A percentile compares a stretch with the other conserved stretches of the same genome.
phyloP scores from a whole-genome alignment of 208 protist genomes.

The Trypanosoma caninum region DNA sequence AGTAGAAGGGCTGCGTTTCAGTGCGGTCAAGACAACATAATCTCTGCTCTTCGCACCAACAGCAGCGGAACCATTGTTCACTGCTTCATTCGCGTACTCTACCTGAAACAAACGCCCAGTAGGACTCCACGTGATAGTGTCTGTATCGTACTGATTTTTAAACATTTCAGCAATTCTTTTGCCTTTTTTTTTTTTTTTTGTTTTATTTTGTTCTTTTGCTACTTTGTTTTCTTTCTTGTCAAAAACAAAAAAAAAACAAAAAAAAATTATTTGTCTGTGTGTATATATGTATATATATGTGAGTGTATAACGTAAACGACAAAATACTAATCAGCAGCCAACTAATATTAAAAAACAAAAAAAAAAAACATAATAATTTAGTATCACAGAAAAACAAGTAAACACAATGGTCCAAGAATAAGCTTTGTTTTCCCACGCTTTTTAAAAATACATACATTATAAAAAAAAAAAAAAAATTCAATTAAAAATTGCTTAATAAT shows the following conservation, averaged over 20 bases:
- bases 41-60: conserved; percentile 96
- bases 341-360: too few relatives aligned
- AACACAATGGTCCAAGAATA: too few relatives aligned
- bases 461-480: too few relatives aligned
- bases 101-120: conserved; percentile 97
- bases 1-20: conserved; percentile 92
- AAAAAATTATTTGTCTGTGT: background rate
- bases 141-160: conserved; percentile 97
- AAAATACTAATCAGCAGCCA: too few relatives aligned
- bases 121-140: conserved; percentile 99
- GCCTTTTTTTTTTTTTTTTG: conserved; percentile 2
- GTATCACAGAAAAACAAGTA: too few relatives aligned
- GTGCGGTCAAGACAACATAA: conserved; percentile 92
- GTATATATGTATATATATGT: background rate
- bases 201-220: conserved; percentile 16
- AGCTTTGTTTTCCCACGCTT: too few relatives aligned
- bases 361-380: too few relatives aligned
- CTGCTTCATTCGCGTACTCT: conserved; percentile 99
- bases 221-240: background rate
- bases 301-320: too few relatives aligned
- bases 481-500: too few relatives aligned
- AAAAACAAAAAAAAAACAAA: background rate
- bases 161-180: conserved; percentile 45
- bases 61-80: conserved; percentile 98
- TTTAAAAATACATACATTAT: too few relatives aligned